Base-by-base conservation (phyloP, 345 rosid species). In the Salix arbutifolia region DNA sequence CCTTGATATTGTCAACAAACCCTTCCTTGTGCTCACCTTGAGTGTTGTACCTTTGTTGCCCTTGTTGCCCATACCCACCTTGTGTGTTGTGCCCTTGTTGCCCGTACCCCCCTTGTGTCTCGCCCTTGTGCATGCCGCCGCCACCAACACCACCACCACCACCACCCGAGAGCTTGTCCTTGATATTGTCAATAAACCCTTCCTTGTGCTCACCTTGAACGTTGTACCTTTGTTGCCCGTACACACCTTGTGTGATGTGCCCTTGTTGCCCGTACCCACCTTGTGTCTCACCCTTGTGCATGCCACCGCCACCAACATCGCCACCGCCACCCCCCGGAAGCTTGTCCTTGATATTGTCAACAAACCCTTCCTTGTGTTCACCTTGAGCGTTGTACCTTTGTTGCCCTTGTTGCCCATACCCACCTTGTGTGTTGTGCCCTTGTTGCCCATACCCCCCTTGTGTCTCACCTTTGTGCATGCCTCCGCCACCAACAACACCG, bases 331-430 rank as follows among this genome's bases (percentile, higher is more conserved):
- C 67, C 0, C 92, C 90, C 17, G 77, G 88, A 84, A 89, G 79
- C 85, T 88, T 80, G 71, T 83, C 86, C 82, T 86, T 86, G 26
- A 86, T 37, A 86, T 86, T 84, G 50, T 85, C 88, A 19, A 83
- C 4, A 0, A 82, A 25, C 5, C 92, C 92, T 76, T 83, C 91
- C 82, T 89, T 88, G 75, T 85, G 74, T 10, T 84, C 37, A 35
- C 37, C 37, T 6, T 69, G 37, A 25, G 31, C 23, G 6, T 17
- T 35, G 1, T 56, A 31, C 33, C 5, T 31, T 31, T 31, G 5
- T 4, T 58, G 67, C 17, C 75, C 12, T 40, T 40, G 44, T 9
- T 9, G 44, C n/a, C n/a, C n/a, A n/a, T n/a, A 73, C 8, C 83
- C 48, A 42, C 48, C 48, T 12, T 42, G 42, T 81, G 87, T 84